Base-by-base conservation (phyloP, 2,329 filamentous ascomycete genomes). In the Hypomyces perniciosus region DNA sequence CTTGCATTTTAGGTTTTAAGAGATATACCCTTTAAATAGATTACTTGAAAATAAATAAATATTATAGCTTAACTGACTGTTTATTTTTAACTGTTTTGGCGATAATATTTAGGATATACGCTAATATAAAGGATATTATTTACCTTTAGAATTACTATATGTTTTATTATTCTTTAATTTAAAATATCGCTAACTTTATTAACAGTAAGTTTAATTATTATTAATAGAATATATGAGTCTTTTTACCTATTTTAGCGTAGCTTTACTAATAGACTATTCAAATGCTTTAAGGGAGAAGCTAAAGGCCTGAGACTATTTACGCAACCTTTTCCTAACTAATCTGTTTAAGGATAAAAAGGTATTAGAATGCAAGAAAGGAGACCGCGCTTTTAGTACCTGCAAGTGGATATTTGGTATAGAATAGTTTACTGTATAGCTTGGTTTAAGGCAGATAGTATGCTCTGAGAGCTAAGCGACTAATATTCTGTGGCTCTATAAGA, bases 301-400 rank as follows among this genome's bases (percentile, higher is more conserved):
- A 42, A 52, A 57, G 8, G 53, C 55, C 6, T 27, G 34, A 39
- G 44, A 45, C 5, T 59, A 54, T 50, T 48, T 55, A 12, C 51
- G 49, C 10, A 39, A 52, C 37, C 56, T 60, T 44, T 58, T 58
- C 48, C 35, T 57, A 33, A 58, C 57, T 13, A 54, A 59, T 38
- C 58, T 54, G 10, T 33, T 31, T 12, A 55, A 57, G n/a, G 57
- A 59, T 39, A 54, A 38, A 44, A 44, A 53, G 30, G 48, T 34
- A 3, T 41, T 59, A 49, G 58, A 58, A 41, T 57, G 57, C 20
- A 59, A 59, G 46, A 61, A 59, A 48, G 59, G 56, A 5, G 37
- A 35, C 37, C 53, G 56, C 6, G 57, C 51, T 35, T 7, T 12
- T 9, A 49, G 46, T n/a, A 59, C 57, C 29, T 61, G 54, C 44